These are phyloP conservation scores for Pseudocercospora pini-densiflorae DNA, from an alignment of 2,329 filamentous ascomycete species.

Conservation along the genomic window DNA sequence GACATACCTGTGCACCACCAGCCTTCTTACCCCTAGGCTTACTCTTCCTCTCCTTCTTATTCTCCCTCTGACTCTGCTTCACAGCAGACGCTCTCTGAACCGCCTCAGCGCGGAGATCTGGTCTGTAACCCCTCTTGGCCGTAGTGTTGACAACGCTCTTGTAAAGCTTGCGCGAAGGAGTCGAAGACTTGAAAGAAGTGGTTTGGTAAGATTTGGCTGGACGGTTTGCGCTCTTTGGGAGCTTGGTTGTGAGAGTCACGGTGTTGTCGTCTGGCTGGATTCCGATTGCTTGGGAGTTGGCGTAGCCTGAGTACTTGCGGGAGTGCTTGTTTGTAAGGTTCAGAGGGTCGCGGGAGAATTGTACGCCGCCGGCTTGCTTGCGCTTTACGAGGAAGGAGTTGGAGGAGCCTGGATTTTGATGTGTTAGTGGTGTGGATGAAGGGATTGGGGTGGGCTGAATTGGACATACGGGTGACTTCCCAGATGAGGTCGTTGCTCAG, in stretches of 20 bases:
- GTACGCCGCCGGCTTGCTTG: conserved; percentile 74
- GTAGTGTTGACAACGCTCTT: conserved; percentile 81
- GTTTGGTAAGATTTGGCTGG: conserved; percentile 70
- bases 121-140: conserved; percentile 81
- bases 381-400: conserved; percentile 95
- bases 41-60: conserved; percentile 72
- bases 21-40: conserved; percentile 43
- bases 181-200: conserved; percentile 72
- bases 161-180: conserved; percentile 85
- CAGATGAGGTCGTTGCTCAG: conserved; percentile 91
- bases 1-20: conserved; percentile 11
- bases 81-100: conserved; percentile 81
- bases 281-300: conserved; percentile 85
- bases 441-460: background rate
- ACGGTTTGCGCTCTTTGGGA: conserved; percentile 70
- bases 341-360: conserved; percentile 92
- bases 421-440: background rate
- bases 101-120: conserved; percentile 62
- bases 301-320: conserved; percentile 92
- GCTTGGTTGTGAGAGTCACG: conserved; percentile 84
- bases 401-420: conserved; percentile 67
- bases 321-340: conserved; percentile 92
- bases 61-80: conserved; percentile 74
- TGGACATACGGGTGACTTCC: conserved; percentile 87
- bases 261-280: conserved; percentile 79